Conservation (phyloP, 2,329 filamentous ascomycete species). For the Aureobasidium vineae region DNA sequence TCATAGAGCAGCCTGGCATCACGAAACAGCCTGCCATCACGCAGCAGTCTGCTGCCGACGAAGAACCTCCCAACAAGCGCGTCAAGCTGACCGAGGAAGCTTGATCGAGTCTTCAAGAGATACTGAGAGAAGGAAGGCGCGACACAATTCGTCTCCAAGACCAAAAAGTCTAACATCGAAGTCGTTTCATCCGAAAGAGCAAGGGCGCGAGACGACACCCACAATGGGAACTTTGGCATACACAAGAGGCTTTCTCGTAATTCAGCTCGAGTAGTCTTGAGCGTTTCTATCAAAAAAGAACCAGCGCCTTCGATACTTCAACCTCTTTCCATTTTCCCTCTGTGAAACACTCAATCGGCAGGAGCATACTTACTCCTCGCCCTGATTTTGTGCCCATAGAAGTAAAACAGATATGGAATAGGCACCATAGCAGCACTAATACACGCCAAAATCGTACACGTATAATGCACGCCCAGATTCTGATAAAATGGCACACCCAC, state of each 20-base stretch:
- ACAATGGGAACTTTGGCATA: neutral
- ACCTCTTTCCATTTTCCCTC: no score
- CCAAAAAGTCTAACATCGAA: neutral
- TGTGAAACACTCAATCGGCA: conserved; percentile 15
- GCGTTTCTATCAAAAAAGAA: neutral
- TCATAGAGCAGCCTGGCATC: no score
- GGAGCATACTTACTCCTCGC: conserved; percentile 34
- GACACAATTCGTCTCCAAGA: neutral
- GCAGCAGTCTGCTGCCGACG: neutral
- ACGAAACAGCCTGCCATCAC: neutral
- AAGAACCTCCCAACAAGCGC: neutral
- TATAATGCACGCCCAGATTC: conserved; percentile 42
- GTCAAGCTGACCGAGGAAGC: neutral
- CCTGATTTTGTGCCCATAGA: conserved; percentile 42
- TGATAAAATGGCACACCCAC: conserved; percentile 43
- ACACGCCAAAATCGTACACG: conserved; percentile 38
- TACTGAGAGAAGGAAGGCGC: neutral
- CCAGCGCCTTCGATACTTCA: neutral
- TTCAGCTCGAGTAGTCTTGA: neutral
- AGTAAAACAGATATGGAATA: conserved; percentile 47
- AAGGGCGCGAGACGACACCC: no score
- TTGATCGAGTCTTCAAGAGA: neutral
- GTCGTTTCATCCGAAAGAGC: neutral
- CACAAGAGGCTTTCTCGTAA: neutral
- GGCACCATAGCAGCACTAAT: conserved; percentile 39